Percentiles rank a stretch among this genome's conserved stretches.
Evolutionary conservation across 768 basidiomycete species (phyloP).

Genomic region (Wakefieldia striispora): DNA sequence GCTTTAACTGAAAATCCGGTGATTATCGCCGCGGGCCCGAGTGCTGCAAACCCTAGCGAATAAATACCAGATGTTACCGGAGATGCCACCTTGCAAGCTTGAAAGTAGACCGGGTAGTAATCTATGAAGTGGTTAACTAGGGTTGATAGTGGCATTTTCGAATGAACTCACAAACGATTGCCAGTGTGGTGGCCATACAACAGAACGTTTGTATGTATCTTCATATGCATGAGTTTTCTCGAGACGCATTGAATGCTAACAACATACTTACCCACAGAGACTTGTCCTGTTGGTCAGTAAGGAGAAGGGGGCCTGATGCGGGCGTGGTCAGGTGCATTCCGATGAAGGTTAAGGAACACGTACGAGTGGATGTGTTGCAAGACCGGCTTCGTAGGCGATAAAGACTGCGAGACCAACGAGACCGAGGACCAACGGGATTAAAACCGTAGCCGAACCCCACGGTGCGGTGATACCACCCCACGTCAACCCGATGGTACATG

Average conservation of each 20-base stretch:
- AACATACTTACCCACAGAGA: conserved; percentile 22
- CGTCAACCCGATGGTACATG: conserved; percentile 35
- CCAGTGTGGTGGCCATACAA: conserved; percentile 11
- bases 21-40: conserved; percentile 30
- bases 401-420: conserved; percentile 36
- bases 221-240: conserved; percentile 6
- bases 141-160: background rate
- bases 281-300: conserved; percentile 29
- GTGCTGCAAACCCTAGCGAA: conserved; percentile 21
- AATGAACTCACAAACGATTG: conserved; percentile 21
- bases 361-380: conserved; percentile 27
- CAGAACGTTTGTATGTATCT: conserved; percentile 30
- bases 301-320: conserved; percentile 9
- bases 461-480: conserved; percentile 46
- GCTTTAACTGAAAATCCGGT: conserved; percentile 30
- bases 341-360: too few relatives aligned
- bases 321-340: background rate
- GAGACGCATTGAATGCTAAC: too few relatives aligned
- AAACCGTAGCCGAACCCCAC: conserved; percentile 40
- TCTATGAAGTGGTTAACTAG: conserved; percentile 21
- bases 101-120: conserved; percentile 44
- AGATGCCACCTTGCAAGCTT: conserved; percentile 37
- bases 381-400: conserved; percentile 37
- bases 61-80: conserved; percentile 32
- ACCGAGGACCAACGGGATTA: conserved; percentile 46